phyloP scores from a whole-genome alignment of 129 eudicot genomes.

The Ambrosia trifida region DNA sequence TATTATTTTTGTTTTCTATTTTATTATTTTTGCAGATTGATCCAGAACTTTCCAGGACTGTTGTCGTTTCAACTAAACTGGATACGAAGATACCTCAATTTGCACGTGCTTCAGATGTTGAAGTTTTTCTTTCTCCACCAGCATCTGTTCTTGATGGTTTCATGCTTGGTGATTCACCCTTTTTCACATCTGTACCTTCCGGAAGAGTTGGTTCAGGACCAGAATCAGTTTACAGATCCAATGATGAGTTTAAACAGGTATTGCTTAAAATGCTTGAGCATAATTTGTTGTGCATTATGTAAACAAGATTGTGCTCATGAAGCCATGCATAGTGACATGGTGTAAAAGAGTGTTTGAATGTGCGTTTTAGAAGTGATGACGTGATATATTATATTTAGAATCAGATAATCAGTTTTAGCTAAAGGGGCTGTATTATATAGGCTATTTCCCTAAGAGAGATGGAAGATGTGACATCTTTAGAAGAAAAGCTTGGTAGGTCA shows the following conservation, averaged over 20 bases:
- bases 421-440: constrained; percentile 38
- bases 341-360: constrained; percentile 1
- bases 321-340: constrained; percentile 5
- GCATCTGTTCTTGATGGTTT: constrained; percentile 80
- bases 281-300: neutral
- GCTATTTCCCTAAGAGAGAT: constrained; percentile 83
- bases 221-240: constrained; percentile 86
- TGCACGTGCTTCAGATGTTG: constrained; percentile 96
- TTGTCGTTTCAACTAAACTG: constrained; percentile 89
- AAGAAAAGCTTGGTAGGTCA: constrained; percentile 85
- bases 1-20: neutral
- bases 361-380: neutral
- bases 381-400: neutral
- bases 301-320: neutral
- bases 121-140: constrained; percentile 96
- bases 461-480: constrained; percentile 83
- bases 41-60: constrained; percentile 97
- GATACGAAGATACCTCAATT: constrained; percentile 97
- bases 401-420: neutral
- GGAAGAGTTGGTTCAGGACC: constrained; percentile 97
- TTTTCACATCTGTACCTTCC: constrained; percentile 99
- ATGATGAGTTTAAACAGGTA: constrained; percentile 98
- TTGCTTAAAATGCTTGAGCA: constrained; percentile 5
- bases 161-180: constrained; percentile 98
- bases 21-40: constrained; percentile 59